Conservation (phyloP, 2,329 filamentous ascomycete genomes). For the Coniochaeta sp. region DNA sequence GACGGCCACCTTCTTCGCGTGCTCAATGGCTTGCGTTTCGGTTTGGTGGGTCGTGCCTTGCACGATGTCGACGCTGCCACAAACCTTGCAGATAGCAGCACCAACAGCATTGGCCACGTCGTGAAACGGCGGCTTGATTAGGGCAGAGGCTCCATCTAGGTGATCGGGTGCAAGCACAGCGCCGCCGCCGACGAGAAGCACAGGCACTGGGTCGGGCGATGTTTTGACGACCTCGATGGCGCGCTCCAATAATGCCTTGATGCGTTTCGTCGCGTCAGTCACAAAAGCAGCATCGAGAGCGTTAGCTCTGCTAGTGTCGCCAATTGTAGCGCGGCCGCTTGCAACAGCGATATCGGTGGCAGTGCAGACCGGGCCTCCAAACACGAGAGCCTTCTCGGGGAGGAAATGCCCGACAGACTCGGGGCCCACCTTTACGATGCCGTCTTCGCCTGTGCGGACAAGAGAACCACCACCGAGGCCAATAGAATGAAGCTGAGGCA, state of each 20-base stretch:
- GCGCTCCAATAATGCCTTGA: slow-evolving; percentile 12
- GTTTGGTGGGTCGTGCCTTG: slow-evolving; percentile 12
- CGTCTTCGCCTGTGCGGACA: slow-evolving; percentile 19
- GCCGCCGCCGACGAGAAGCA: slow-evolving; percentile 35
- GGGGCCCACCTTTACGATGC: slow-evolving; percentile 32
- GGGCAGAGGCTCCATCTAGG: slow-evolving; percentile 23
- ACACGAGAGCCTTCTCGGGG: slow-evolving; percentile 34
- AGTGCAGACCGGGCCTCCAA: slow-evolving; percentile 37
- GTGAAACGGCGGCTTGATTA: slow-evolving; percentile 27
- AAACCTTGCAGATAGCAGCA: slow-evolving; percentile 36
- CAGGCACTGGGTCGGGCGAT: slow-evolving; percentile 15
- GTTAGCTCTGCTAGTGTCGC: slow-evolving; percentile 22
- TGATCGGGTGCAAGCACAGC: slow-evolving; percentile 29
- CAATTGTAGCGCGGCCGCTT: slow-evolving; percentile 41
- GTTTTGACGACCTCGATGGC: slow-evolving; percentile 19
- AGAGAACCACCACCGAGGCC: slow-evolving; percentile 35
- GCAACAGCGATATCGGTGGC: slow-evolving; percentile 37
- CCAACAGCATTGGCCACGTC: slow-evolving; percentile 42
- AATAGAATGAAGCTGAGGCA: slow-evolving; percentile 28
- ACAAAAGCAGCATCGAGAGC: slow-evolving; percentile 11
- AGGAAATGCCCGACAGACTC: slow-evolving; percentile 43
- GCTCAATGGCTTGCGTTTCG: slow-evolving; percentile 12
- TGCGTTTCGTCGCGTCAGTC: slow-evolving; percentile 12
- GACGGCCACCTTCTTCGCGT: slow-evolving; percentile 12
- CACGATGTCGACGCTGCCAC: slow-evolving; percentile 15